Percentiles rank a stretch among this genome's conserved stretches.
Evolutionary conservation across 2,329 filamentous ascomycete genomes (phyloP).

Genomic region (Ampelomyces quisqualis): DNA sequence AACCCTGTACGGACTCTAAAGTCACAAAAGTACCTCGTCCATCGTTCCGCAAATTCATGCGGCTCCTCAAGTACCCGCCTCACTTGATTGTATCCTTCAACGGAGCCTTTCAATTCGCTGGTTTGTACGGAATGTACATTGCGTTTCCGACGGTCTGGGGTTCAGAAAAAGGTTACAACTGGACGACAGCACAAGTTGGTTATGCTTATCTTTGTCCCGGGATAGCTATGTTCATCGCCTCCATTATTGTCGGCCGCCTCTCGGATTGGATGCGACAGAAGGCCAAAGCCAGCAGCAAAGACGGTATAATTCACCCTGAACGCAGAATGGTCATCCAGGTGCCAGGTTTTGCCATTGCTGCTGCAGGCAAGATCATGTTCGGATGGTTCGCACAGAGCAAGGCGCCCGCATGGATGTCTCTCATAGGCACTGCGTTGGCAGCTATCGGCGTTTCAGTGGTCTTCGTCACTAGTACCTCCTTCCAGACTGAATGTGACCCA

Average conservation of each 20-base stretch:
- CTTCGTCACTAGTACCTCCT: slow-evolving; percentile 47
- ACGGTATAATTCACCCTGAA: slow-evolving; percentile 41
- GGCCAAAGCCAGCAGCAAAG: slow-evolving; percentile 22
- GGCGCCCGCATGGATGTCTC: slow-evolving; percentile 21
- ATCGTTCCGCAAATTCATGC: slow-evolving; percentile 25
- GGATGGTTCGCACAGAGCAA: slow-evolving; percentile 44
- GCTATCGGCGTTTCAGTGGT: slow-evolving; percentile 45
- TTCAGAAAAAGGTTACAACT: slow-evolving; percentile 35
- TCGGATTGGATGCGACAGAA: slow-evolving; percentile 43
- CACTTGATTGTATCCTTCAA: slow-evolving; percentile 35
- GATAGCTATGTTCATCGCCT: slow-evolving; percentile 40
- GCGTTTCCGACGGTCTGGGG: slow-evolving; percentile 28
- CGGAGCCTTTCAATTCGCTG: slow-evolving; percentile 31
- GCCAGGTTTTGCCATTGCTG: slow-evolving; percentile 44
- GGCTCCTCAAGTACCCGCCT: slow-evolving; percentile 29
- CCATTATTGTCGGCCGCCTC: slow-evolving; percentile 42
- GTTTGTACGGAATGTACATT: slow-evolving; percentile 31
- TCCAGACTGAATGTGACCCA: slow-evolving; percentile 46
- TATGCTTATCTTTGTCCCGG: slow-evolving; percentile 43
- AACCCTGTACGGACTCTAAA: slow-evolving; percentile 18
- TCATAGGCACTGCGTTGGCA: slow-evolving; percentile 32
- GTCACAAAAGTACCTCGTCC: slow-evolving; percentile 26
- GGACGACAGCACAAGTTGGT: slow-evolving; percentile 39
- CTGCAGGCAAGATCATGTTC: slow-evolving; percentile 45
- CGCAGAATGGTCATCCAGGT: slow-evolving; percentile 46